These are phyloP conservation scores for Suillus discolor DNA, from an alignment of 768 basidiomycete species.

Conservation along the genomic window DNA sequence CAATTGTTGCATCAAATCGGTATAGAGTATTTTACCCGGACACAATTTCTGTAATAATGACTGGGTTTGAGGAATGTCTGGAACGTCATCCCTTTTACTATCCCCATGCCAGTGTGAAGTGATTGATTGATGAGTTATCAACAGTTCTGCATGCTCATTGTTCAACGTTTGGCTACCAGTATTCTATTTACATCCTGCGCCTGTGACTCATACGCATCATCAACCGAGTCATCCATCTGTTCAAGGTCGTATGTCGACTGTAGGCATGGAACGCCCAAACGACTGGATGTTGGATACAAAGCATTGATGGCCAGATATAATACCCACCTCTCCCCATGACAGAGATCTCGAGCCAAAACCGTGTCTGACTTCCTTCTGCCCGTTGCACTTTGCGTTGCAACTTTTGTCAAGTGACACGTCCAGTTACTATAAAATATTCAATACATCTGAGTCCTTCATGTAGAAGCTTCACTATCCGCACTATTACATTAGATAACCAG, in stretches of 20 bases:
- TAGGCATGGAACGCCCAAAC: not conserved
- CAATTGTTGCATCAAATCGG: slow-evolving; percentile 7
- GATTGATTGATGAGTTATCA: not conserved
- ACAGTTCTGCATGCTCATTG: not conserved
- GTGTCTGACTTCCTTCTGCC: not conserved
- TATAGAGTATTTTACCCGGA: not conserved
- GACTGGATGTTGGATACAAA: not conserved
- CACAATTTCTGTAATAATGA: not conserved
- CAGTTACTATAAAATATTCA: too few species aligned
- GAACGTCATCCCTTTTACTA: not conserved
- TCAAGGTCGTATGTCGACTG: not conserved
- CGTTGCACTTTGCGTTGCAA: not conserved
- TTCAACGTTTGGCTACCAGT: too few species aligned
- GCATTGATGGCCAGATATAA: not conserved
- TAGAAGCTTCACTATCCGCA: too few species aligned
- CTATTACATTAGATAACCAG: too few species aligned
- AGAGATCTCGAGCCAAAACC: too few species aligned
- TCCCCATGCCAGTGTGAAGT: not conserved
- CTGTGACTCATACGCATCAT: not conserved
- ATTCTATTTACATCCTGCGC: not conserved
- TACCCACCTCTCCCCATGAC: too few species aligned
- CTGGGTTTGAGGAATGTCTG: not conserved
- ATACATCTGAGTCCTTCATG: too few species aligned
- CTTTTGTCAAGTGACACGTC: not conserved
- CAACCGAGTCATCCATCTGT: not conserved